A percentile compares a stretch with the other conserved stretches of the same genome.
Evolutionary conservation across 2,329 filamentous ascomycete genomes (phyloP).

Genomic region (Aspergillus arachidicola): DNA sequence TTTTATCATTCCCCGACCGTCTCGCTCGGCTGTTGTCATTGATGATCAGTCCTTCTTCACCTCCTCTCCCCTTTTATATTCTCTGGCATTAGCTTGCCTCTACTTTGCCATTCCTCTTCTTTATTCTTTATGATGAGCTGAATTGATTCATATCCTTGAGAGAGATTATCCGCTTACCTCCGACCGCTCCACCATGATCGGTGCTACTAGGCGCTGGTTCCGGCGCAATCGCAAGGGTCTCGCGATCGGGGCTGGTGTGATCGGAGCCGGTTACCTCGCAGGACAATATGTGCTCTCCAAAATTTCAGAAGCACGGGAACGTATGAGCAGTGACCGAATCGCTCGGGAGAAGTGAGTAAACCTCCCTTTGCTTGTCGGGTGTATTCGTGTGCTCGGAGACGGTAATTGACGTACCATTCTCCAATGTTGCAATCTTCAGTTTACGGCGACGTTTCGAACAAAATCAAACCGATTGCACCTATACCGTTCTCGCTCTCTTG

Average conservation of each 20-base stretch:
- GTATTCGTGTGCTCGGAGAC: slow-evolving; percentile 17
- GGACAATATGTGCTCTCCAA: slow-evolving; percentile 91
- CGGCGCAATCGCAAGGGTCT: slow-evolving; percentile 88
- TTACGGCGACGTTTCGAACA: slow-evolving; percentile 95
- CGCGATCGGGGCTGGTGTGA: slow-evolving; percentile 81
- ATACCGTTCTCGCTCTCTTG: slow-evolving; percentile 92
- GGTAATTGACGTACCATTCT: slow-evolving; percentile 13
- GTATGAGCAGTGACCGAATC: slow-evolving; percentile 94
- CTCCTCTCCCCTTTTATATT: slow-evolving; percentile 9
- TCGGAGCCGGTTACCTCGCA: slow-evolving; percentile 88
- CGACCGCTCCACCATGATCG: slow-evolving; percentile 55
- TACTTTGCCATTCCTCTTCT: not conserved
- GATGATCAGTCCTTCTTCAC: not conserved
- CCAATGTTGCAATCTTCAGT: slow-evolving; percentile 50
- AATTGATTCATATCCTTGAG: slow-evolving; percentile 5
- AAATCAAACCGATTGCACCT: slow-evolving; percentile 98
- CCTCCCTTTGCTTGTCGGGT: slow-evolving; percentile 1
- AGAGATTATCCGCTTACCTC: slow-evolving; percentile 8
- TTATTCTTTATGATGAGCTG: slow-evolving; percentile 19
- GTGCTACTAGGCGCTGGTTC: slow-evolving; percentile 84
- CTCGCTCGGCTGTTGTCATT: slow-evolving; percentile 6
- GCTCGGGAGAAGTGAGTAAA: slow-evolving; percentile 85
- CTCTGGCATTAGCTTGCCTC: not conserved
- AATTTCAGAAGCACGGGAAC: slow-evolving; percentile 89
- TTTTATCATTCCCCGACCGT: slow-evolving; percentile 18